Evolutionary conservation across 2,329 filamentous ascomycete species (phyloP), one percentile per base, ranked within the genome.

Genomic region (Fusarium sp.): DNA sequence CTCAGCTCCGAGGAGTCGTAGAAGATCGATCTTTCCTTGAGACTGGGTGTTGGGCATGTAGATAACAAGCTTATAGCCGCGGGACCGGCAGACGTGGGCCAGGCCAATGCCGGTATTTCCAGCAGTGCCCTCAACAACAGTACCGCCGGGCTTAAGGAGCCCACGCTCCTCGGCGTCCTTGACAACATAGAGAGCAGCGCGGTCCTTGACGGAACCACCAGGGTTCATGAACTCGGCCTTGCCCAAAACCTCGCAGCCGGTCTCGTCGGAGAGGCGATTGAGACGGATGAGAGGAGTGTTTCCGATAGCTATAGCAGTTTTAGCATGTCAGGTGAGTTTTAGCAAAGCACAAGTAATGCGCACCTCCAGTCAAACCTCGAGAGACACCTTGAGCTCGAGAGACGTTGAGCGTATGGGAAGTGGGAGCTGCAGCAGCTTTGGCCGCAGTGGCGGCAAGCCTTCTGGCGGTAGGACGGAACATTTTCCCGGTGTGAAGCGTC

Each of bases 21-120:
- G 85, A 56, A 99, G 87, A 80, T 98, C 96, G 78, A 99, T 93
- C 86, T 99, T 99, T 79, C 94, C 96, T 83, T 97, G 95, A 22
- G 94, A 97, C 84, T 98, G 96, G 51, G 95, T 98, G 85, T 99
- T 92, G 76, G 96, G 96, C 96, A 99, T 98, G 89, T 98, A 99
- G 79, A 99, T 99, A 78, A 98, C 94, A 53, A 97, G 90, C 79
- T 92, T 92, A 87, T 99, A 98, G 43, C 95, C 96, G 76, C 91
- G 92, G 40, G 91, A 93, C 65, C 95, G 90, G 84, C 96, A 98
- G 60, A 99, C 96, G 83, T 98, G 96, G 22, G 96, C 96, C 45
- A 99, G 91, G 3, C 96, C 96, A 80, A 99, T 99, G 71, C 96
- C 96, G 30, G 96, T 99, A 85, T 98, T 99, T 56, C 96, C 96